Evolutionary conservation across 208 protist species (phyloP).

Genomic region (Borovskyia barvae): DNA sequence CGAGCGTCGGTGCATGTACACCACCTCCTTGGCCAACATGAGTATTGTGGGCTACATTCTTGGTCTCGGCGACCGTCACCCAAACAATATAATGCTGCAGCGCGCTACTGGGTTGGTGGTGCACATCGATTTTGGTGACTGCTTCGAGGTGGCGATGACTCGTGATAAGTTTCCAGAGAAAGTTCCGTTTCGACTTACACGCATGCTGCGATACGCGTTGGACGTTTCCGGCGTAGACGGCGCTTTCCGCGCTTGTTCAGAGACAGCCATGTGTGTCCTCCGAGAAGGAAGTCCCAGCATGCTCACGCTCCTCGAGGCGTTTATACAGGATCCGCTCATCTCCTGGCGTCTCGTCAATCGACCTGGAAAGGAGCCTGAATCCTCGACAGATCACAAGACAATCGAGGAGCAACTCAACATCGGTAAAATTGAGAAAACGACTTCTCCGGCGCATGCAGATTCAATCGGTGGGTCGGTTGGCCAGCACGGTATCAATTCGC

Average conservation of each 20-base stretch:
- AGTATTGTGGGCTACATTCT: slow-evolving; percentile 98
- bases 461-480: slow-evolving; percentile 36
- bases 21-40: slow-evolving; percentile 98
- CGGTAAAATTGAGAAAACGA: slow-evolving; percentile 30
- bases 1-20: slow-evolving; percentile 97
- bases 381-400: slow-evolving; percentile 63
- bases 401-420: slow-evolving; percentile 74
- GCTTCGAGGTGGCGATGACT: slow-evolving; percentile 99
- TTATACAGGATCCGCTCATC: slow-evolving; percentile 99
- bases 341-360: slow-evolving; percentile 96
- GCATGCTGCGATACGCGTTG: slow-evolving; percentile 99
- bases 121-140: slow-evolving; percentile 99
- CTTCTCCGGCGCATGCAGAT: slow-evolving; percentile 12
- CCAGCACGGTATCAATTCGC: slow-evolving; percentile 15
- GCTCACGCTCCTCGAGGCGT: slow-evolving; percentile 99
- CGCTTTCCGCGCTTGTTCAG: slow-evolving; percentile 95
- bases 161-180: slow-evolving; percentile 99
- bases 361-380: slow-evolving; percentile 66
- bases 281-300: slow-evolving; percentile 97
- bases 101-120: slow-evolving; percentile 95
- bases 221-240: slow-evolving; percentile 99
- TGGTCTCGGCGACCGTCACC: slow-evolving; percentile 99
- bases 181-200: slow-evolving; percentile 99
- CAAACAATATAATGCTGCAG: slow-evolving; percentile 99
- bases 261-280: slow-evolving; percentile 97